Evolutionary conservation across 805 yeast genomes (phyloP).

Genomic region (Myxozyma sirexii): DNA sequence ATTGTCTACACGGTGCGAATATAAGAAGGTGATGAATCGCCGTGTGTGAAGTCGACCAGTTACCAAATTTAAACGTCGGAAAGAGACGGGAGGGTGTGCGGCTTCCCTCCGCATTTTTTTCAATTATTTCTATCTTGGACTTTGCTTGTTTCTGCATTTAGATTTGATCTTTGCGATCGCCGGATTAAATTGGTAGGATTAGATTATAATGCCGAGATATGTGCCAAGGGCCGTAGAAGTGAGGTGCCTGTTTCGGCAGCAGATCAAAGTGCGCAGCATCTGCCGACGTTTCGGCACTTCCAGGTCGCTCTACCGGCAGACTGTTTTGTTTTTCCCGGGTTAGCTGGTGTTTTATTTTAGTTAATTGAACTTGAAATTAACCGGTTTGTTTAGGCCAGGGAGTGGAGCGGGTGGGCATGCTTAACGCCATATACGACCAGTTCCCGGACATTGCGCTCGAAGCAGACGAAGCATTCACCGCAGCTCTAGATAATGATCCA

Average conservation of each 20-base stretch:
- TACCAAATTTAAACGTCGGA: no score
- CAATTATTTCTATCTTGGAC: no score
- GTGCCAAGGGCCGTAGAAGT: background rate
- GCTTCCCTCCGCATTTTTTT: no score
- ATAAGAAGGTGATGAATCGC: no score
- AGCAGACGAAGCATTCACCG: constrained; percentile 2
- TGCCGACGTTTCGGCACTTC: background rate
- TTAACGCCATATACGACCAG: constrained; percentile 1
- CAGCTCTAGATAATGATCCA: constrained; percentile 1
- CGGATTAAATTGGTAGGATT: no score
- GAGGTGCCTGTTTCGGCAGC: background rate
- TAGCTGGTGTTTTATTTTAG: background rate
- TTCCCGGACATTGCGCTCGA: constrained; percentile 4
- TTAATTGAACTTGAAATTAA: background rate
- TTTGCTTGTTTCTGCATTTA: no score
- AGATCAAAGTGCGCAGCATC: background rate
- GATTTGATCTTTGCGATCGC: no score
- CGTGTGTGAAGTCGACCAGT: no score
- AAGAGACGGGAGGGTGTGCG: no score
- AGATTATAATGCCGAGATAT: background rate
- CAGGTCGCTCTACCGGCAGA: background rate
- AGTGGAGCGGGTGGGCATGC: constrained; percentile 19
- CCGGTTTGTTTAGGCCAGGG: constrained; percentile 18
- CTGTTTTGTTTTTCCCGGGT: constrained; percentile 16
- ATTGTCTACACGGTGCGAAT: no score